phyloP scores from a whole-genome alignment of 768 basidiomycete species.

The Mycena leptocephala region DNA sequence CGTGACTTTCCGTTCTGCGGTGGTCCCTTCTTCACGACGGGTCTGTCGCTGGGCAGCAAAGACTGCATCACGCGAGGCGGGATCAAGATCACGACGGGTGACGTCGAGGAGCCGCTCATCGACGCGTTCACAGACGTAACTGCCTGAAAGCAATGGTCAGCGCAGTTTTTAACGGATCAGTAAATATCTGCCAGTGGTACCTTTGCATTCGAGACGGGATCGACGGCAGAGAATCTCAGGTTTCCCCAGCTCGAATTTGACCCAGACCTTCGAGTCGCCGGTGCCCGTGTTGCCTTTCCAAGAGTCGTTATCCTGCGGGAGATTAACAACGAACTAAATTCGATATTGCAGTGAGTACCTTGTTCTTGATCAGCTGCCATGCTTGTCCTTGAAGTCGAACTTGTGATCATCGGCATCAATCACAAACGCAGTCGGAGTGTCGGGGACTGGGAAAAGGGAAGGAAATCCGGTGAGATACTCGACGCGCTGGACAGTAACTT shows the following conservation, averaged over 20 bases:
- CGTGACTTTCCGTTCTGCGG: background rate
- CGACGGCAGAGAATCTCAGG: background rate
- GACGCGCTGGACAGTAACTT: background rate
- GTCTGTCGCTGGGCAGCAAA: conserved; percentile 25
- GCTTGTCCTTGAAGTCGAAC: background rate
- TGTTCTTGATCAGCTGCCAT: background rate
- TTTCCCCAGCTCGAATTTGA: background rate
- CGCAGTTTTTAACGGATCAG: too few species aligned
- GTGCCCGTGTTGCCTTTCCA: conserved; percentile 6
- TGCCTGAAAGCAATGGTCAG: background rate
- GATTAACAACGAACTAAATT: background rate
- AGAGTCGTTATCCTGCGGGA: background rate
- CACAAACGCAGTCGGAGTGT: background rate
- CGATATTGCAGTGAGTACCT: background rate
- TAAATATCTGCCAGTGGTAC: background rate
- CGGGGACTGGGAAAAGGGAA: background rate
- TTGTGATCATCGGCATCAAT: background rate
- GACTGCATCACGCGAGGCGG: background rate
- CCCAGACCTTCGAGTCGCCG: background rate
- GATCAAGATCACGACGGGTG: background rate
- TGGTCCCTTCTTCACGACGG: conserved; percentile 3
- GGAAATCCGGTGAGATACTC: background rate
- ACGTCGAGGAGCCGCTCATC: conserved; percentile 2
- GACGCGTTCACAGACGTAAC: too few species aligned
- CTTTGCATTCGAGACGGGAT: conserved; percentile 18